phyloP scores from a whole-genome alignment of 371 early-diverging fungal species.

The Polyrhizophydium stewartii region DNA sequence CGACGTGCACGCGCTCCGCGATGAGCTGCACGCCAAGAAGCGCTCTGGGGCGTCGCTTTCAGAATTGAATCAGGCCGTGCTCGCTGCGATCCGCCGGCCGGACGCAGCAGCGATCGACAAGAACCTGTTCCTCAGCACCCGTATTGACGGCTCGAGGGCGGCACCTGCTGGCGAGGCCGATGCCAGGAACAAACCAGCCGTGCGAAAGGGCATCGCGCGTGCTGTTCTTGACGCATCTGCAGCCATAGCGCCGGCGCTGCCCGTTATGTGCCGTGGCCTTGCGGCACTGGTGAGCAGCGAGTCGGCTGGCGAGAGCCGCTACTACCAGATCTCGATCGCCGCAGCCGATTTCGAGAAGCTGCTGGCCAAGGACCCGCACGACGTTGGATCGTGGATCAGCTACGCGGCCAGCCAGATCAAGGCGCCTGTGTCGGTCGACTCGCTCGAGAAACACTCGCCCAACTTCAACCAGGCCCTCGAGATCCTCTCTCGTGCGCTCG shows the following conservation, averaged over 20 bases:
- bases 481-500: conserved; percentile 25
- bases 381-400: conserved; percentile 22
- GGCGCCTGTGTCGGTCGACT: conserved; percentile 10
- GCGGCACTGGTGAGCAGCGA: conserved; percentile 12
- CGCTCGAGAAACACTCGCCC: conserved; percentile 5
- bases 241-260: not conserved
- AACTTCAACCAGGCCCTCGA: conserved; percentile 17
- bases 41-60: not conserved
- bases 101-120: not conserved
- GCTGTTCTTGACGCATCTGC: not conserved
- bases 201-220: too few species aligned
- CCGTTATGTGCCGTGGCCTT: not conserved
- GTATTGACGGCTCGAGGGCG: not conserved
- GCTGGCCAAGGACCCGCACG: conserved; percentile 15
- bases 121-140: not conserved
- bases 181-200: too few species aligned
- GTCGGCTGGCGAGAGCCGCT: conserved; percentile 14
- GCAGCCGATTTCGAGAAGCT: conserved; percentile 19
- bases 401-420: conserved; percentile 28
- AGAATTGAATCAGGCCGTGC: not conserved
- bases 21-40: not conserved
- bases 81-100: not conserved
- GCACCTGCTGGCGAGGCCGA: too few species aligned
- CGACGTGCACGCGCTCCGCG: not conserved
- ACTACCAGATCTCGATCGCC: conserved; percentile 15